A percentile compares a stretch with the other conserved stretches of the same genome.
These are phyloP conservation scores for Myxozyma geophila DNA, from an alignment of 805 yeast species.

Conservation along the genomic window DNA sequence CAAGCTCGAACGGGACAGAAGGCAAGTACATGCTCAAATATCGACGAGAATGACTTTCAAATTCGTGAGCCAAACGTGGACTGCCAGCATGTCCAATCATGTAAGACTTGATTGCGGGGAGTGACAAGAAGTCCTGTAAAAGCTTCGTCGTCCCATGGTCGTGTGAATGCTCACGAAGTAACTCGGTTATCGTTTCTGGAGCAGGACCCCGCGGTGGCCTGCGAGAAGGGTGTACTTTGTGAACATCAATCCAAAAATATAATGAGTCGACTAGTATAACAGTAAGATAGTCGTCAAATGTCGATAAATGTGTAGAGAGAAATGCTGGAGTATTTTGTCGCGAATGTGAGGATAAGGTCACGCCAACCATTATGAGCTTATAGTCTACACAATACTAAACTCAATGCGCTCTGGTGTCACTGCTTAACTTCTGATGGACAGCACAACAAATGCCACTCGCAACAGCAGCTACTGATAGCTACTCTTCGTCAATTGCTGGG, in stretches of 20 bases:
- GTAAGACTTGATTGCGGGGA: constrained; percentile 19
- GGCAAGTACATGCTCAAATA: constrained; percentile 48
- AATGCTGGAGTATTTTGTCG: constrained; percentile 4
- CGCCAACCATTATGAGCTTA: not conserved
- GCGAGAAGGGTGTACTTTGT: constrained; percentile 31
- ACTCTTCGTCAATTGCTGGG: too few relatives aligned
- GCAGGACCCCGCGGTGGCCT: constrained; percentile 26
- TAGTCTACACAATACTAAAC: not conserved
- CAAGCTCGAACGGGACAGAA: constrained; percentile 51
- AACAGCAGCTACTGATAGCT: too few relatives aligned
- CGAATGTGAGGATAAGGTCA: not conserved
- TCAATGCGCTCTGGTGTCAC: too few relatives aligned
- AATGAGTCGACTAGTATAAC: constrained; percentile 28
- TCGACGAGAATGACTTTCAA: constrained; percentile 46
- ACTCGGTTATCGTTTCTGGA: constrained; percentile 5
- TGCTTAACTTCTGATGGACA: too few relatives aligned
- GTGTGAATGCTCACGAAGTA: constrained; percentile 9
- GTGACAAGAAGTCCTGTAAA: constrained; percentile 13
- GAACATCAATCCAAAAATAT: constrained; percentile 31
- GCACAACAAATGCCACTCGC: too few relatives aligned
- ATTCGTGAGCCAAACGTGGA: constrained; percentile 41
- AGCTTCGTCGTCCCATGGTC: constrained; percentile 4
- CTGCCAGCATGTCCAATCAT: constrained; percentile 13
- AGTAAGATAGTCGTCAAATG: constrained; percentile 33
- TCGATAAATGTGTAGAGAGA: constrained; percentile 25